Base-by-base conservation (phyloP, 371 early-diverging fungal species). In the Mucor irregularis region DNA sequence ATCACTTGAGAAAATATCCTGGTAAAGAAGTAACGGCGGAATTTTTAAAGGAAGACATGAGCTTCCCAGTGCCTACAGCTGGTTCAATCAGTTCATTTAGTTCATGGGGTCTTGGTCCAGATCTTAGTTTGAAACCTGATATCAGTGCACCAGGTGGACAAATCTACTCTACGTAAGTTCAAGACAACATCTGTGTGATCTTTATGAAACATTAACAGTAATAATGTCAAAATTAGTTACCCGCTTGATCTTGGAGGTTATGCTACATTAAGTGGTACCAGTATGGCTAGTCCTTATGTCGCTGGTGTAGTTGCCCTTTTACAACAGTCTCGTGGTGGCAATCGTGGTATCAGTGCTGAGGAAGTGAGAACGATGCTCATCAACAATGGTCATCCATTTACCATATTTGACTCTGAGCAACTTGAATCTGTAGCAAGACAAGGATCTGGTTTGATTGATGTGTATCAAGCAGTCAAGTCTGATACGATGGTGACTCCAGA, bases 361-460 rank as follows among this genome's bases (percentile, higher is more conserved):
- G 64, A 60, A 33, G 25, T 74, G 0, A 79, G 82, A 7, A 39
- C 62, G 17, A 46, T 69, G 48, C 52, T 81, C 17, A 62, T 79
- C 49, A 91, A 86, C 70, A 81, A 74, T 26, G 85, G 80, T 2
- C 61, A 68, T 16, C 77, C 78, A 19, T 37, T 67, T 48, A 64
- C 52, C 3, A 54, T 74, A 33, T 74, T 58, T 47, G 34, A 67
- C 3, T 62, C 73, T 49, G 55, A 61, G 50, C 22, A 51, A 21
- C 14, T 60, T 4, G 72, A 81, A 16, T 74, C 83, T 0, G 74
- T 78, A 4, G 80, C 81, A 40, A 71, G 71, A 50, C 88, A 91
- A 63, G 94, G 94, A 5, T 75, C 85, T 29, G 94, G 94, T 14
- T 63, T 92, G 8, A 73, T 93, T 42, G 79, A 92, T 68, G 69